phyloP scores from a whole-genome alignment of 441 rosid genomes.

The Jatropha podagrica region DNA sequence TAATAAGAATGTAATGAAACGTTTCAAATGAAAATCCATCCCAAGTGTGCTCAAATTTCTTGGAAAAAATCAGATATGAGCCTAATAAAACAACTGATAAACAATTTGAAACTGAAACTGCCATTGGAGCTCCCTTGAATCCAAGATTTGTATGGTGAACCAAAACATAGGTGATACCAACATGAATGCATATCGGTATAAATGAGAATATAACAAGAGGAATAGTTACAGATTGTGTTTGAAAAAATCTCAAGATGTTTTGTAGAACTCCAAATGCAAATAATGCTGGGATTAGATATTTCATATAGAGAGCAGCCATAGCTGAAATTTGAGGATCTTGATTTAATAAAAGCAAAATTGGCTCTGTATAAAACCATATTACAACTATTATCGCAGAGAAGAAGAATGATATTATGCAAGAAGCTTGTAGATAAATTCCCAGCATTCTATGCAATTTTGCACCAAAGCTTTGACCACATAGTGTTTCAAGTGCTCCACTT shows the following conservation, averaged over 20 bases:
- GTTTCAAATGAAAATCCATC: constrained; percentile 51
- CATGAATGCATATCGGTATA: constrained; percentile 35
- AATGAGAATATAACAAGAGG: constrained; percentile 48
- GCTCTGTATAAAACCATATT: constrained; percentile 56
- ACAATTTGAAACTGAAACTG: constrained; percentile 68
- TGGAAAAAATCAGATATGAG: constrained; percentile 38
- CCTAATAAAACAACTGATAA: constrained; percentile 41
- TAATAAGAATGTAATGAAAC: constrained; percentile 24
- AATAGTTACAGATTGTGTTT: constrained; percentile 58
- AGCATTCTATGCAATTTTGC: constrained; percentile 52
- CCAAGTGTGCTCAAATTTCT: constrained; percentile 61
- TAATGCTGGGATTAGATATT: constrained; percentile 56
- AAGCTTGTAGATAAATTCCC: constrained; percentile 74
- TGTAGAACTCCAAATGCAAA: constrained; percentile 71
- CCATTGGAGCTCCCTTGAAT: constrained; percentile 64
- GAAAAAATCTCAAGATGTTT: constrained; percentile 63
- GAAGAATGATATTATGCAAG: constrained; percentile 55
- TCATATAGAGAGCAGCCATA: constrained; percentile 51
- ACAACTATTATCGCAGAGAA: constrained; percentile 46
- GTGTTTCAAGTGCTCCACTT: constrained; percentile 84
- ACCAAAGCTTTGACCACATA: constrained; percentile 84
- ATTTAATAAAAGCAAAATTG: constrained; percentile 38
- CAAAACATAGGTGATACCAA: constrained; percentile 40
- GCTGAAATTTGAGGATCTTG: constrained; percentile 52
- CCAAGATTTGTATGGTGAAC: constrained; percentile 43